These are phyloP conservation scores for Hymenoscyphus fraxineus DNA, from an alignment of 2,329 filamentous ascomycete genomes.

Conservation along the genomic window DNA sequence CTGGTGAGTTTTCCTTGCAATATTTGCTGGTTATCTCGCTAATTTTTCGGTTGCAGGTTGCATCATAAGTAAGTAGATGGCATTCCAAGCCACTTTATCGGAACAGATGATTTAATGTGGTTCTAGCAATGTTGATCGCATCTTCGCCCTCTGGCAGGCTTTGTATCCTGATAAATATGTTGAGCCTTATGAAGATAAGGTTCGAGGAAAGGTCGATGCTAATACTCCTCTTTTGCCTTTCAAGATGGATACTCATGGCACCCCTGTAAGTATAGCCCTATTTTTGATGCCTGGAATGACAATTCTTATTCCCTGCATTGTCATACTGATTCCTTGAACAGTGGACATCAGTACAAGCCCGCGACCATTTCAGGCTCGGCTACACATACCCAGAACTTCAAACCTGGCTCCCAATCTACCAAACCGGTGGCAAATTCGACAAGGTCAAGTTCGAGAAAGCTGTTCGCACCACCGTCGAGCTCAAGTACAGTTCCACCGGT, in stretches of 20 bases:
- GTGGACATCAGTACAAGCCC: conserved; percentile 11
- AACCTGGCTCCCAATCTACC: conserved; percentile 36
- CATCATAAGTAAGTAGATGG: conserved; percentile 37
- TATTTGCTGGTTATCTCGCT: background rate
- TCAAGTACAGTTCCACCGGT: conserved; percentile 17
- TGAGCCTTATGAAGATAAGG: conserved; percentile 21
- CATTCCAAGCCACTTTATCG: background rate
- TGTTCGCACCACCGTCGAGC: conserved; percentile 14
- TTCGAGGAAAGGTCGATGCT: conserved; percentile 9
- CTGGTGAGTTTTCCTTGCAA: conserved; percentile 18
- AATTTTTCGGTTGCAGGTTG: conserved; percentile 32
- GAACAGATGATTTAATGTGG: background rate
- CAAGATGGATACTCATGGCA: conserved; percentile 11
- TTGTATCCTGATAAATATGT: conserved; percentile 35
- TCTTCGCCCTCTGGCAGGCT: conserved; percentile 49
- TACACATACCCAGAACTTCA: conserved; percentile 29
- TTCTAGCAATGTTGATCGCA: conserved; percentile 51
- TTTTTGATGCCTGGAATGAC: background rate
- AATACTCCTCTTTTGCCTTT: conserved; percentile 16
- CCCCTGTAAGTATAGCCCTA: background rate
- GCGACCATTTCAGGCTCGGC: conserved; percentile 14
- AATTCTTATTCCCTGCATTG: too few relatives aligned
- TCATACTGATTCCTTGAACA: background rate
- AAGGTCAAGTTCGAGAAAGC: conserved; percentile 13
- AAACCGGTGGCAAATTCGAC: conserved; percentile 15